A percentile compares a stretch with the other conserved stretches of the same genome.
These are phyloP conservation scores for Claviceps cyperi DNA, from an alignment of 2,329 filamentous ascomycete genomes.

Conservation along the genomic window DNA sequence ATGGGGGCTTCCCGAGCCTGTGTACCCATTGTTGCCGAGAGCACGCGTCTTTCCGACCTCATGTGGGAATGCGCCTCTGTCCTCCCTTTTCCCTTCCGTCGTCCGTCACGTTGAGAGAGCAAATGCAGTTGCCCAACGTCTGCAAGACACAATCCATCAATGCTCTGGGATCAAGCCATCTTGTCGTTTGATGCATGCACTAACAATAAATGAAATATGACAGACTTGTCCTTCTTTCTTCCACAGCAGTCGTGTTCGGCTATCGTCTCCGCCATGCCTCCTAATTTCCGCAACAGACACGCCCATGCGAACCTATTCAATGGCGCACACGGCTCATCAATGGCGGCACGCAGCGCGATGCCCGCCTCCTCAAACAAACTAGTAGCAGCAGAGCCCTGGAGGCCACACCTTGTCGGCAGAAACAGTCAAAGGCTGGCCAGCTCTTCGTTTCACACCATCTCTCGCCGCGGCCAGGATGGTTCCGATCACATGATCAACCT, in stretches of 20 bases:
- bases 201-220: conserved; percentile 3
- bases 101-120: not conserved
- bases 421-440: conserved; percentile 3
- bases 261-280: conserved; percentile 6
- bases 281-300: conserved; percentile 1
- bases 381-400: conserved; percentile 6
- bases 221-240: conserved; percentile 4
- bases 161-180: not conserved
- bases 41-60: not conserved
- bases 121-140: not conserved
- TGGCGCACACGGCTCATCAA: conserved; percentile 1
- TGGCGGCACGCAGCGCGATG: conserved; percentile 6
- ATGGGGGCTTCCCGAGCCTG: not conserved
- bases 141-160: not conserved
- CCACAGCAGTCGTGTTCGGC: conserved; percentile 1
- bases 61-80: not conserved
- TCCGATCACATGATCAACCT: conserved; percentile 57
- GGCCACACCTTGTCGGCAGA: conserved; percentile 3
- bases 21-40: not conserved
- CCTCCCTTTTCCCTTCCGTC: not conserved
- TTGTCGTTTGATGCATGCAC: not conserved
- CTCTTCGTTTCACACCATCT: conserved; percentile 5
- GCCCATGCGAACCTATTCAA: not conserved
- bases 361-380: conserved; percentile 1
- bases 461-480: conserved; percentile 21